Evolutionary conservation across 148 eudicot genomes (phyloP).

Genomic region (Bassia scoparia): DNA sequence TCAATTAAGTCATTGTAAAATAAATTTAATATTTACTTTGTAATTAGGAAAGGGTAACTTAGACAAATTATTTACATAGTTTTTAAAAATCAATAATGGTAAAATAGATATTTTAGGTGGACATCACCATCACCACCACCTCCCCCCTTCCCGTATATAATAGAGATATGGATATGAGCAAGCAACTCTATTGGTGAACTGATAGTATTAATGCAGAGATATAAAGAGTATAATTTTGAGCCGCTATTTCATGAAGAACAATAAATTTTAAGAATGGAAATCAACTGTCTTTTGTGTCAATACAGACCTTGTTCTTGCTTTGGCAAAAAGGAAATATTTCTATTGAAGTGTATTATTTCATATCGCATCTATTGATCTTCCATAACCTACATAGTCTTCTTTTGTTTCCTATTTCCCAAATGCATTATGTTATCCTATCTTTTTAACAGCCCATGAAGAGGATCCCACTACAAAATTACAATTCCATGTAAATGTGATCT

Average conservation of each 20-base stretch:
- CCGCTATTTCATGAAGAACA: not conserved
- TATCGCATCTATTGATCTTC: not conserved
- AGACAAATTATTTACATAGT: no score
- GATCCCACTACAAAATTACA: not conserved
- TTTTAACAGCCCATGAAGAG: not conserved
- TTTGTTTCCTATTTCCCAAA: not conserved
- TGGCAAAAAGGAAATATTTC: not conserved
- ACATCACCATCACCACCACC: no score
- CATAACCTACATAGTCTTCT: not conserved
- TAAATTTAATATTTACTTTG: no score
- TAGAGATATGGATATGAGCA: no score
- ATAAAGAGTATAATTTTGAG: not conserved
- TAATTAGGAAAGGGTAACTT: no score
- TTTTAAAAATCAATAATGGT: no score
- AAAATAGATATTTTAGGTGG: no score
- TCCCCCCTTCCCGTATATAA: no score
- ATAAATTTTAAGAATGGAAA: not conserved
- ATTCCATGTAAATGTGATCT: not conserved
- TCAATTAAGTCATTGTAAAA: no score
- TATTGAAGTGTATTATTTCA: not conserved
- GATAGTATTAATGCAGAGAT: not conserved
- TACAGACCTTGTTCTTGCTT: not conserved
- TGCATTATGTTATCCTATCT: not conserved
- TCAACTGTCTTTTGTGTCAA: not conserved
- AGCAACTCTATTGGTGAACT: no score